phyloP scores from a whole-genome alignment of 768 basidiomycete genomes.

The Auriscalpium microsporum region DNA sequence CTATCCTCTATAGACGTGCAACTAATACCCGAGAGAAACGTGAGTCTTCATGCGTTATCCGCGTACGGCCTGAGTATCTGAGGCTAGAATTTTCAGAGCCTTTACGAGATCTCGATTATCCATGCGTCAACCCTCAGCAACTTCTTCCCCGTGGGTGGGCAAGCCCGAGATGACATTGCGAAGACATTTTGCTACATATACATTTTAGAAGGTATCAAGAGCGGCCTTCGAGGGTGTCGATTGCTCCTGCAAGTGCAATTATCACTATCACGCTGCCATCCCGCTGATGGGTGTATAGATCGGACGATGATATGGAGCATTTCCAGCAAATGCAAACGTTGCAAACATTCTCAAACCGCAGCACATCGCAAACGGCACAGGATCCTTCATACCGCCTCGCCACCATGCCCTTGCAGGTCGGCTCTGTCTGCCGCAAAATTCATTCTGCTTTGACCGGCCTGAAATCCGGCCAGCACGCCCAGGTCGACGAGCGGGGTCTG shows the following conservation, averaged over 20 bases:
- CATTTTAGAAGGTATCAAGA: slow-evolving; percentile 75
- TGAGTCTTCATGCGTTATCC: slow-evolving; percentile 51
- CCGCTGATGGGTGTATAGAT: slow-evolving; percentile 29
- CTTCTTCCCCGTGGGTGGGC: slow-evolving; percentile 61
- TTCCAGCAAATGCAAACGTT: slow-evolving; percentile 58
- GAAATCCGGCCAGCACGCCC: slow-evolving; percentile 54
- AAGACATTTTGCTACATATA: slow-evolving; percentile 88
- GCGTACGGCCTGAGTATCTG: too few relatives aligned
- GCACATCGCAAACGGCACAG: slow-evolving; percentile 30
- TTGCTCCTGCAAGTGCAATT: slow-evolving; percentile 45
- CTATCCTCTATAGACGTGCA: not conserved
- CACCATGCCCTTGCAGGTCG: slow-evolving; percentile 65
- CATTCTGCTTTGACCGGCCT: slow-evolving; percentile 74
- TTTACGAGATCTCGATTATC: too few relatives aligned
- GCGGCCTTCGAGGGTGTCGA: slow-evolving; percentile 77
- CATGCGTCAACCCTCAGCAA: slow-evolving; percentile 61
- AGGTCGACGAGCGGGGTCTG: slow-evolving; percentile 55
- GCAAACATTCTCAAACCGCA: slow-evolving; percentile 6
- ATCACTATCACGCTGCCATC: not conserved
- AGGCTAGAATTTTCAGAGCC: too few relatives aligned
- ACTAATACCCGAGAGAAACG: slow-evolving; percentile 42
- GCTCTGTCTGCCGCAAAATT: slow-evolving; percentile 68
- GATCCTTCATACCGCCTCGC: slow-evolving; percentile 52
- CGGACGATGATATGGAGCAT: slow-evolving; percentile 64
- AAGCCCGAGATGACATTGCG: slow-evolving; percentile 51